Conservation (phyloP, 2,329 filamentous ascomycete species). For the Diatrype stigma region DNA sequence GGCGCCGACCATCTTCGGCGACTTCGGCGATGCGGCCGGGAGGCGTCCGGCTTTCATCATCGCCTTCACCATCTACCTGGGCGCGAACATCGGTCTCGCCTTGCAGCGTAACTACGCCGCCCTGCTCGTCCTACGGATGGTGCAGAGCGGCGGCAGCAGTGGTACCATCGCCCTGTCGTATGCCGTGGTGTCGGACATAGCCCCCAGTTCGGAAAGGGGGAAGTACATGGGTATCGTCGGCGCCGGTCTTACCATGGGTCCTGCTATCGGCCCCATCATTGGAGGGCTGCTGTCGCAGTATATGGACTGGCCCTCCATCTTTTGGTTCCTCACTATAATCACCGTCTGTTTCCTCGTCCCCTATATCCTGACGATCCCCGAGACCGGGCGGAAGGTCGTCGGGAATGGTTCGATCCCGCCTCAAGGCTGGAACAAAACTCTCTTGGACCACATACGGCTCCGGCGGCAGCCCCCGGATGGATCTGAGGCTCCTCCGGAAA, state of each 20-base stretch:
- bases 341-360: constrained; percentile 47
- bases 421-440: constrained; percentile 53
- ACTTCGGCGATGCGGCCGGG: constrained; percentile 57
- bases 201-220: constrained; percentile 65
- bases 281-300: constrained; percentile 61
- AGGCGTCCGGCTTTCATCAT: constrained; percentile 59
- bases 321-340: constrained; percentile 64
- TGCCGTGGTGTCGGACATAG: constrained; percentile 69
- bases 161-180: constrained; percentile 67
- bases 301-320: constrained; percentile 64
- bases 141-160: constrained; percentile 62
- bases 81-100: constrained; percentile 56
- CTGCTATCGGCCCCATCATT: constrained; percentile 54
- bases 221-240: constrained; percentile 68
- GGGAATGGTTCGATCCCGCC: constrained; percentile 60
- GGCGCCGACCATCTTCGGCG: constrained; percentile 57
- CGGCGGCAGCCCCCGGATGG: constrained; percentile 31
- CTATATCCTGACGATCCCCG: constrained; percentile 53
- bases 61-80: constrained; percentile 52
- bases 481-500: constrained; percentile 27
- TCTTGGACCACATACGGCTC: constrained; percentile 44
- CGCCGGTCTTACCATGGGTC: constrained; percentile 52
- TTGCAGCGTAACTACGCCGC: constrained; percentile 54
- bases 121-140: constrained; percentile 55
- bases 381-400: constrained; percentile 56